Percentiles rank a stretch among this genome's conserved stretches.
These are phyloP conservation scores for Ophiosphaerella narmari DNA, from an alignment of 2,329 filamentous ascomycete genomes.

Conservation along the genomic window DNA sequence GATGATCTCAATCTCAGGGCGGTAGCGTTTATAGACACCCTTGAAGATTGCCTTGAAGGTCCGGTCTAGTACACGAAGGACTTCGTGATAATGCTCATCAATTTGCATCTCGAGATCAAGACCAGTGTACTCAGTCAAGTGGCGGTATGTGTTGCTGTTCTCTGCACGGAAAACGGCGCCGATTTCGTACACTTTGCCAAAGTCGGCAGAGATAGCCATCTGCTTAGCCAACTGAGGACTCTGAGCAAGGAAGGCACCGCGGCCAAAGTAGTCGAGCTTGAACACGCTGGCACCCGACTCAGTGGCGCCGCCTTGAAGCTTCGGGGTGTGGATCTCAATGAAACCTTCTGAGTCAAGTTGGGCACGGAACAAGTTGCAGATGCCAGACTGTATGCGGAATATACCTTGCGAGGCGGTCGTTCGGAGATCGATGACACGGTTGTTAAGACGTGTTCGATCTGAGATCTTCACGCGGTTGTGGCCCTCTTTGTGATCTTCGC, in stretches of 20 bases:
- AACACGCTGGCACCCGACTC: constrained; percentile 93
- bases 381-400: constrained; percentile 82
- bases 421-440: constrained; percentile 81
- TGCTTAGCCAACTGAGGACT: constrained; percentile 92
- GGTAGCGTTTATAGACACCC: constrained; percentile 70
- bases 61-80: constrained; percentile 75
- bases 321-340: constrained; percentile 92
- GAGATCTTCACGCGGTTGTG: constrained; percentile 65
- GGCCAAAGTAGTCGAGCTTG: constrained; percentile 87
- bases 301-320: constrained; percentile 85
- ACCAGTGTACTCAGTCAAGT: constrained; percentile 93
- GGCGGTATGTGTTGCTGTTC: constrained; percentile 93
- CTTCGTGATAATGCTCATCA: constrained; percentile 86
- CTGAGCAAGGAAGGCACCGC: constrained; percentile 85
- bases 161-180: constrained; percentile 91
- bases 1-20: constrained; percentile 75
- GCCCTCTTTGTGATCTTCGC: constrained; percentile 61
- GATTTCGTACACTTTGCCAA: constrained; percentile 86
- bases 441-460: constrained; percentile 74
- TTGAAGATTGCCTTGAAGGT: constrained; percentile 81
- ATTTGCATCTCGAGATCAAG: constrained; percentile 93
- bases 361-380: constrained; percentile 78
- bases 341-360: constrained; percentile 77
- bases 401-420: constrained; percentile 86
- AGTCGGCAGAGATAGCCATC: constrained; percentile 88